Evolutionary conservation across 768 basidiomycete species (phyloP).

Genomic region (Royoungia palumana): DNA sequence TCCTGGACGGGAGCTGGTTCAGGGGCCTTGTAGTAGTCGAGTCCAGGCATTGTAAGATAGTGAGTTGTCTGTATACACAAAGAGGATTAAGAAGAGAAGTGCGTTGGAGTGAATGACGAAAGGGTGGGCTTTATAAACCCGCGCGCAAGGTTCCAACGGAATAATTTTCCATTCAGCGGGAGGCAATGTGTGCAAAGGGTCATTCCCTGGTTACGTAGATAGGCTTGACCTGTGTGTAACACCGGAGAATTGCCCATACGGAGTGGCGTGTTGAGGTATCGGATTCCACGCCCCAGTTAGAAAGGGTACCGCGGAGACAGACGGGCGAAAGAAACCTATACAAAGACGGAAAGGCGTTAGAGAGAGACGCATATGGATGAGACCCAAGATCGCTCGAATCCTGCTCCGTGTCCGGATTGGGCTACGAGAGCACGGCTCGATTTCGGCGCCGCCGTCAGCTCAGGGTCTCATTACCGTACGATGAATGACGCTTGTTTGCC

Average conservation of each 20-base stretch:
- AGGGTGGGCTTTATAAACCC: constrained; percentile 21
- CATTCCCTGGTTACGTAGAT: constrained; percentile 23
- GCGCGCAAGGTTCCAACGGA: constrained; percentile 8
- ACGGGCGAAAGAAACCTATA: constrained; percentile 12
- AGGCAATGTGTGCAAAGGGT: constrained; percentile 22
- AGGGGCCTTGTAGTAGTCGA: constrained; percentile 30
- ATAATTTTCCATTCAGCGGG: constrained; percentile 7
- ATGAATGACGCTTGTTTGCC: constrained; percentile 3
- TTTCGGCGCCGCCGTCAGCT: constrained; percentile 7
- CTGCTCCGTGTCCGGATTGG: constrained; percentile 7
- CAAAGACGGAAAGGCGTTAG: constrained; percentile 10
- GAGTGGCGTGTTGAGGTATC: neutral
- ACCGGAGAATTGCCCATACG: constrained; percentile 11
- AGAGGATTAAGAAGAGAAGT: constrained; percentile 12
- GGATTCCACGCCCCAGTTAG: constrained; percentile 7
- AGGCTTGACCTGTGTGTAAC: constrained; percentile 7
- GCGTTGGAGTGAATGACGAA: neutral
- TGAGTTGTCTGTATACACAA: constrained; percentile 21
- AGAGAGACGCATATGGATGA: constrained; percentile 5
- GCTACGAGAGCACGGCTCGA: neutral
- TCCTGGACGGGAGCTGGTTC: constrained; percentile 4
- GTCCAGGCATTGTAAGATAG: constrained; percentile 30
- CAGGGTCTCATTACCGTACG: constrained; percentile 15
- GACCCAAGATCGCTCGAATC: constrained; percentile 1
- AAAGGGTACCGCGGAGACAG: constrained; percentile 22